Base-by-base conservation (phyloP, 1,284 basidiomycete genomes). In the Ceratorhiza oryzae-sativae region DNA sequence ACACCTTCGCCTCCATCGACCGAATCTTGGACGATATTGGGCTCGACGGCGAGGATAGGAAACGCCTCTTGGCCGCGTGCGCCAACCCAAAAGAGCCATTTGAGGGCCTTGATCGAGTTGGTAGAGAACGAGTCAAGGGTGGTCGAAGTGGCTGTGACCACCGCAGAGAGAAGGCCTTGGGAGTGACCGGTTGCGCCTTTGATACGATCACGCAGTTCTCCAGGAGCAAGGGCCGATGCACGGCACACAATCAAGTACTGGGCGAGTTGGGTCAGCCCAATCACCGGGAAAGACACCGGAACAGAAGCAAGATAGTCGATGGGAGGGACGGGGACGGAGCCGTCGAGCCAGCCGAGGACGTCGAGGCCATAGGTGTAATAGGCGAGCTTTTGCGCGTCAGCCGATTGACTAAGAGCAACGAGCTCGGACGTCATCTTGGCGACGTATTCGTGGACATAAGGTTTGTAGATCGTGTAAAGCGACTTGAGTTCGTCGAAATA, bases 401-500 rank as follows among this genome's bases (percentile, higher is more conserved):
- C 88, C 3, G 49, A 42, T 13, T 56, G 41, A 27, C n/a, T 46
- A 72, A 97, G 88, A 18, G 93, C 90, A 36, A 86, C 77, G 77
- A 98, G 89, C 53, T 90, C 84, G 34, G 83, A 78, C 65, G 91
- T 90, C 76, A 94, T 81, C 55, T 84, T 83, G 25, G 85, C 79
- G 76, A 97, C 82, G 83, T 93, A 88, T 45, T 89, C 82, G 55
- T 86, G 83, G 76, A 97, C 89, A 78, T 94, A 95, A 42, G 95
- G 90, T 76, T 86, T 88, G 86, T 98, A 98, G 73, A 89, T 90
- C 82, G 97, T 91, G 82, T 92, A 97, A 72, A 99, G 89, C 53
- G 84, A 84, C 83, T 97, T 93, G 23, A 99, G 88, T 84, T 98
- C 97, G 80, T 96, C 92, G 80, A 98, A 95, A 84, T 98, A 98